Conservation (phyloP, 1,284 basidiomycete species). For the Apiotrichum gracile region DNA sequence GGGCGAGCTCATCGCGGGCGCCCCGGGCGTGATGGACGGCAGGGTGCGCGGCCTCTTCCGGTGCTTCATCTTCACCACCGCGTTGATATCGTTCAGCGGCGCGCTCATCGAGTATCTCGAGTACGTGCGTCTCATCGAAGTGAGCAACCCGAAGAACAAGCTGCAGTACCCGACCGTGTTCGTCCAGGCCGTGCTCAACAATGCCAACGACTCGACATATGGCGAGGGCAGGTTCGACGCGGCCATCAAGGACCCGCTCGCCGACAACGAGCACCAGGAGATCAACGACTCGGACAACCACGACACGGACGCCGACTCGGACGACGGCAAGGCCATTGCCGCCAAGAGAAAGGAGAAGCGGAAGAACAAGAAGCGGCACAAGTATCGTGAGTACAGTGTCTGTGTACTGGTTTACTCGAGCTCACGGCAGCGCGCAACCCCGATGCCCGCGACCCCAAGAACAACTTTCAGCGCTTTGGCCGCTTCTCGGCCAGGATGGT, state of each 20-base stretch:
- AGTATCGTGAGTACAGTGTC: neutral
- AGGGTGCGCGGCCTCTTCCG: conserved; percentile 46
- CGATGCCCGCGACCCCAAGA: conserved; percentile 39
- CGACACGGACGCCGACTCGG: neutral
- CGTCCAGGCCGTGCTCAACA: conserved; percentile 41
- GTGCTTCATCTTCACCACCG: conserved; percentile 48
- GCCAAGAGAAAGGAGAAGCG: neutral
- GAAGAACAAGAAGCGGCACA: neutral
- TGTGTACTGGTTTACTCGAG: neutral
- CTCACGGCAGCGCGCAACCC: conserved; percentile 21
- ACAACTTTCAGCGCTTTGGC: conserved; percentile 33
- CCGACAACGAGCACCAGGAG: neutral
- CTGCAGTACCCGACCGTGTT: conserved; percentile 50
- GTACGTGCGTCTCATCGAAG: conserved; percentile 39
- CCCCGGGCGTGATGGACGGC: too few species aligned
- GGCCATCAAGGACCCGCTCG: neutral
- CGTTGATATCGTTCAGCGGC: conserved; percentile 39
- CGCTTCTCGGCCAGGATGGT: conserved; percentile 19
- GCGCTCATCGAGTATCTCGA: conserved; percentile 39
- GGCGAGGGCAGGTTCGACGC: neutral
- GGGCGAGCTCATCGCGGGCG: conserved; percentile 28
- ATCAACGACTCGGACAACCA: neutral
- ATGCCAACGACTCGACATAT: conserved; percentile 25
- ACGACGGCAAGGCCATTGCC: neutral
- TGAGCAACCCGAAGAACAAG: conserved; percentile 38